phyloP scores from a whole-genome alignment of 2,329 filamentous ascomycete species.

The Alternaria sp. region DNA sequence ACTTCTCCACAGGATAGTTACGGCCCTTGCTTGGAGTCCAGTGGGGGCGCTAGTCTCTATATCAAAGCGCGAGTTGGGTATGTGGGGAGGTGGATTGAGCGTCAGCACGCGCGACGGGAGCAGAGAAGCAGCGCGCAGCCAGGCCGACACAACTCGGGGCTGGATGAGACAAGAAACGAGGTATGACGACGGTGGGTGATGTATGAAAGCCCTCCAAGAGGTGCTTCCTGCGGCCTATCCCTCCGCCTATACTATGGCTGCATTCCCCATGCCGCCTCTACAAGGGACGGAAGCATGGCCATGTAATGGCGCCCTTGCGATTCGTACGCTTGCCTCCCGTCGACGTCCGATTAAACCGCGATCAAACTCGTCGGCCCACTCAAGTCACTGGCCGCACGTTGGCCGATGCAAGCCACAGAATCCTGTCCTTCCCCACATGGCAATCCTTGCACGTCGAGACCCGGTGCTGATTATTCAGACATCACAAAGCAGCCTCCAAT shows the following conservation, averaged over 20 bases:
- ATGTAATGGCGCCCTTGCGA: conserved; percentile 32
- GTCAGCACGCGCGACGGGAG: conserved; percentile 15
- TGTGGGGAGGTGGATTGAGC: conserved; percentile 20
- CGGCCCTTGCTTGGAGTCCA: conserved; percentile 10
- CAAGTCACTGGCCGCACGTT: conserved; percentile 15
- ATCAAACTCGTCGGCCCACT: conserved; percentile 2
- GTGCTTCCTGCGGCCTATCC: conserved; percentile 11
- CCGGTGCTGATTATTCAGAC: conserved; percentile 37
- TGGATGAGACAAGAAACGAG: conserved; percentile 7
- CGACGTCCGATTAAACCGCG: conserved; percentile 14
- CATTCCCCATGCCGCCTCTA: conserved; percentile 9
- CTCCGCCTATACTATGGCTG: conserved; percentile 2
- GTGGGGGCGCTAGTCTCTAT: conserved; percentile 26
- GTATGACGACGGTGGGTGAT: conserved; percentile 12
- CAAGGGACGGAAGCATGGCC: conserved; percentile 22
- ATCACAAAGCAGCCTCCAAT: conserved; percentile 37
- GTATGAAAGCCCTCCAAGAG: conserved; percentile 10
- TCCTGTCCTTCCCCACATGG: conserved; percentile 32
- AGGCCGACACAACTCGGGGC: not conserved
- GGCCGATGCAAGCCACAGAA: conserved; percentile 12
- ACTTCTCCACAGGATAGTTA: conserved; percentile 22
- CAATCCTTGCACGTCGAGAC: conserved; percentile 17
- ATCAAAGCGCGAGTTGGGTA: conserved; percentile 10
- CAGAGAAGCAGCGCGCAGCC: not conserved
- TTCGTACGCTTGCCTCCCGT: conserved; percentile 20